A percentile compares a stretch with the other conserved stretches of the same genome.
phyloP scores from a whole-genome alignment of 148 eudicot genomes.

The Camellia lanceoleosa region DNA sequence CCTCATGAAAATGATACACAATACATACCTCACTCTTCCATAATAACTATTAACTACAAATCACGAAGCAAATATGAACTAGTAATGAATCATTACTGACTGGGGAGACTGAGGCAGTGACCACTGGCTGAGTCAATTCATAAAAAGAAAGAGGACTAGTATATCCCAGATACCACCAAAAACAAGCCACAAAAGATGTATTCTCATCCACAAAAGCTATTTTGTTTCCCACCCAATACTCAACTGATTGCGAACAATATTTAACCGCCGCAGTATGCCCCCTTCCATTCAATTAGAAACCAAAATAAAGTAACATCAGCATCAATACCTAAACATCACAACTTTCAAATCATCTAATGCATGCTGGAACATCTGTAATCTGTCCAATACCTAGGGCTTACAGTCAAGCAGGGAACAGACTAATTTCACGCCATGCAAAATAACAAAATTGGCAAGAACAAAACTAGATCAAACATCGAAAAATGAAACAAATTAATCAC shows the following conservation, averaged over 20 bases:
- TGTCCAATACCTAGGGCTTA: not conserved
- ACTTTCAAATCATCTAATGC: not conserved
- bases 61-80: not conserved
- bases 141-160: not conserved
- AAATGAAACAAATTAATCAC: constrained; percentile 6
- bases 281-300: not conserved
- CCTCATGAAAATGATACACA: not conserved
- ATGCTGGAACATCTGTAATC: not conserved
- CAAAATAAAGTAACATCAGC: too few relatives aligned
- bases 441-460: not conserved
- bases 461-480: not conserved
- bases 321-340: too few relatives aligned
- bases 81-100: not conserved
- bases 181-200: not conserved
- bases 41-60: not conserved
- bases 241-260: not conserved
- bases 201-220: not conserved
- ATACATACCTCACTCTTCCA: not conserved
- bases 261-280: not conserved
- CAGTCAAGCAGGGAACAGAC: not conserved
- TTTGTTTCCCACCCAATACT: not conserved
- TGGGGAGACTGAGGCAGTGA: not conserved
- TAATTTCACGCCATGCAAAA: not conserved
- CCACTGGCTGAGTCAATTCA: not conserved
- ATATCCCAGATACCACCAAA: not conserved